Evolutionary conservation across 176 grass and related monocot species (phyloP), one percentile per base, ranked within the genome.

Genomic region (Triticum monococcum): DNA sequence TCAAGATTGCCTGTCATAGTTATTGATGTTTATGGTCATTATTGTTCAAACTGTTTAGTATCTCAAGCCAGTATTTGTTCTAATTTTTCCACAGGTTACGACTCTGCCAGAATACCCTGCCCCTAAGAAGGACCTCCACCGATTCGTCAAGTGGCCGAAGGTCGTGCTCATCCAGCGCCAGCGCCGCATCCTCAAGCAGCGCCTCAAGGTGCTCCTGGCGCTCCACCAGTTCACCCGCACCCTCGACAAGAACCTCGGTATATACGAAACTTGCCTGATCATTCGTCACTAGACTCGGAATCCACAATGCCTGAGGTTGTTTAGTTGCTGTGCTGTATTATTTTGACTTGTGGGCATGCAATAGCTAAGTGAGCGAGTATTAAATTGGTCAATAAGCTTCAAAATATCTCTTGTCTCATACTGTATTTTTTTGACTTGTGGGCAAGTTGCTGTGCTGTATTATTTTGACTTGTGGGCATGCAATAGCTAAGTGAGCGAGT

Each of bases 201-300:
- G 95, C 64, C 84, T 97, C 68, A 97, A 97, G 91, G 95, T 97
- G 24, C 95, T 91, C 4, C 95, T 92, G 16, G 89, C 89, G 6
- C 77, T 97, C 13, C 94, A 97, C 89, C 95, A 97, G 95, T 97
- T 97, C 89, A 97, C 92, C 4, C 88, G 92, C n/a, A 97, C 92
- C 3, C 89, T 97, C 31, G 95, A 97, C 87, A 97, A 95, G 66
- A 97, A 97, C 28, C 2, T 30, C 2, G 0, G 28, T 30, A 30
- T 30, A 30, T 30, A 30, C 2, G 28, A 30, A 30, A 30, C 28
- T 30, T 30, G 28, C 28, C 28, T 30, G 28, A 30, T 30, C 28
- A 30, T 30, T 30, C 28, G 2, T 30, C 28, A 2, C 28, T 30
- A 0, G 28, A 30, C 28, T 30, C 28, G 28, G 28, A 30, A 30